Conservation (phyloP, 2,329 filamentous ascomycete genomes). For the Knoxdaviesia proteae region DNA sequence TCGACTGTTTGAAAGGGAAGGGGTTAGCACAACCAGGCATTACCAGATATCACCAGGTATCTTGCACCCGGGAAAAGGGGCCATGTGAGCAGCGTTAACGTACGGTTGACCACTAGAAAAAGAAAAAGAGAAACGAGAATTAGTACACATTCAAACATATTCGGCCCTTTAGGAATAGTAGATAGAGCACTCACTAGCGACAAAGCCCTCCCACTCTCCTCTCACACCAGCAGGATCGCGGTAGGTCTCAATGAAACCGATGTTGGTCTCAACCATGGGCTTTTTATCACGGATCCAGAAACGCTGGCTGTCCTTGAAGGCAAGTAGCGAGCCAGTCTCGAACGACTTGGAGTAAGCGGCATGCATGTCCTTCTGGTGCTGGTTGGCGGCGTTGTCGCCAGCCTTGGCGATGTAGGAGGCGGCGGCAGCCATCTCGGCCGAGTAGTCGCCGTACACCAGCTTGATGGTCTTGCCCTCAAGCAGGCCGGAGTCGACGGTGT, state of each 20-base stretch:
- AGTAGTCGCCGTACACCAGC: conserved; percentile 56
- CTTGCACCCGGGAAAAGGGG: no score
- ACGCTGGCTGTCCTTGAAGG: conserved; percentile 62
- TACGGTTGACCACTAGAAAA: conserved; percentile 43
- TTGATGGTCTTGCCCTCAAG: conserved; percentile 47
- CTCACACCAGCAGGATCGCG: conserved; percentile 62
- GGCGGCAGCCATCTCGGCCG: conserved; percentile 49
- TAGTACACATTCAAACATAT: neutral
- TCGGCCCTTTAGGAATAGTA: neutral
- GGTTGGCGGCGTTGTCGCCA: conserved; percentile 47
- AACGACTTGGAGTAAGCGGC: conserved; percentile 58
- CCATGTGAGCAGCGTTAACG: conserved; percentile 1
- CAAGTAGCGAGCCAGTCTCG: conserved; percentile 48
- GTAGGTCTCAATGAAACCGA: conserved; percentile 75
- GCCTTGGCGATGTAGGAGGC: conserved; percentile 47
- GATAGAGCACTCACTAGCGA: conserved; percentile 25
- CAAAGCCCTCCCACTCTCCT: conserved; percentile 74
- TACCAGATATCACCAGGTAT: no score
- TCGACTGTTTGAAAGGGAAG: conserved; percentile 29
- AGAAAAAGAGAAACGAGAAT: neutral
- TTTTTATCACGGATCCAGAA: conserved; percentile 70
- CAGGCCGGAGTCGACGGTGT: conserved; percentile 34
- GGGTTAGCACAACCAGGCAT: conserved; percentile 1
- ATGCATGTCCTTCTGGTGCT: conserved; percentile 55
- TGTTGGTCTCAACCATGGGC: conserved; percentile 59